Percentiles rank a stretch among this genome's conserved stretches.
phyloP scores from a whole-genome alignment of 2,329 filamentous ascomycete species.

The Orbilia brochopaga region DNA sequence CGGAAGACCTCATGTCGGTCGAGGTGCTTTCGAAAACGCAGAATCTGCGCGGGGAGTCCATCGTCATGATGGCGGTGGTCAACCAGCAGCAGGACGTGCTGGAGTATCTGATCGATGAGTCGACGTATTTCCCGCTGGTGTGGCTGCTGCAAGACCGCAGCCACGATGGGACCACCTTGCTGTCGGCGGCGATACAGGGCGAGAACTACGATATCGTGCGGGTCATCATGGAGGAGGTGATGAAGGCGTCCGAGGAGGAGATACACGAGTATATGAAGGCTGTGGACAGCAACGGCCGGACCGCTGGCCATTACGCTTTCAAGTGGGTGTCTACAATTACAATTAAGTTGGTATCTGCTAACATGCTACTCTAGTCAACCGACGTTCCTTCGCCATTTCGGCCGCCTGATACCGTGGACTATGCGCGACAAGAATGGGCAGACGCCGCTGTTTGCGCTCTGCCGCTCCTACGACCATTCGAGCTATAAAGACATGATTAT shows the following conservation, averaged over 20 bases:
- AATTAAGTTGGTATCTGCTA: neutral
- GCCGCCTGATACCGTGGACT: constrained; percentile 80
- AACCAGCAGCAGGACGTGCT: constrained; percentile 74
- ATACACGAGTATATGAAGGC: constrained; percentile 68
- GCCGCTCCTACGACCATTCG: constrained; percentile 90
- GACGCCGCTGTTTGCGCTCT: constrained; percentile 94
- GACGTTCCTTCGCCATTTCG: constrained; percentile 76
- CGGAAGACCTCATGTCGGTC: constrained; percentile 50
- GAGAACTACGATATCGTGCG: constrained; percentile 77
- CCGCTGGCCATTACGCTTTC: constrained; percentile 94
- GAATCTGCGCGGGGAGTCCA: constrained; percentile 75
- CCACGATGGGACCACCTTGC: constrained; percentile 83
- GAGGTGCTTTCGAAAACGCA: constrained; percentile 64
- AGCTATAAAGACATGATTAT: constrained; percentile 88
- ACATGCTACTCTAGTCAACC: constrained; percentile 64
- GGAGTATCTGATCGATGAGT: constrained; percentile 77
- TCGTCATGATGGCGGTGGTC: constrained; percentile 85
- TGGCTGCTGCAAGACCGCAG: constrained; percentile 82
- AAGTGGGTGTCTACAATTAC: constrained; percentile 60
- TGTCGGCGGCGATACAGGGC: constrained; percentile 88
- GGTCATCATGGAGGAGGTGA: constrained; percentile 67
- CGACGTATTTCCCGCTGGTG: constrained; percentile 74
- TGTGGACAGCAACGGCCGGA: constrained; percentile 84
- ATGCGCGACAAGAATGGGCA: constrained; percentile 95
- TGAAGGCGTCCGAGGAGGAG: constrained; percentile 51